These are phyloP conservation scores for Podila clonocystis DNA, from an alignment of 192 early-diverging fungal genomes.

Conservation along the genomic window DNA sequence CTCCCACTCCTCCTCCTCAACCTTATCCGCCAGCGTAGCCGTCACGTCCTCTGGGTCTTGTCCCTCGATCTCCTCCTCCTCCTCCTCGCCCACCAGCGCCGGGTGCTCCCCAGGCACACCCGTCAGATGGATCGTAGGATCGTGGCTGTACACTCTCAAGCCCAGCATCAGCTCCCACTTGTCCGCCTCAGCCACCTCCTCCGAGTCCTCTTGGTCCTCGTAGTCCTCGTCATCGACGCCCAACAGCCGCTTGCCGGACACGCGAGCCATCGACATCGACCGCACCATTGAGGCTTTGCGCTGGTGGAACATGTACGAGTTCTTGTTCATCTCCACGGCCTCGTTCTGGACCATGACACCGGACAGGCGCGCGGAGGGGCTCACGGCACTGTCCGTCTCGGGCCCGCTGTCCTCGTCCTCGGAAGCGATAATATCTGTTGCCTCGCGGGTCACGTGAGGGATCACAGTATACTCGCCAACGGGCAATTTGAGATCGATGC, in stretches of 20 bases:
- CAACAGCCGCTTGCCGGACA: not conserved
- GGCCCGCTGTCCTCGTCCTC: not conserved
- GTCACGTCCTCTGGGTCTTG: slow-evolving; percentile 12
- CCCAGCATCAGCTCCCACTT: slow-evolving; percentile 29
- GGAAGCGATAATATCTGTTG: not conserved
- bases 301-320: slow-evolving; percentile 1
- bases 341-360: not conserved
- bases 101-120: slow-evolving; percentile 9
- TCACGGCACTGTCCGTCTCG: not conserved
- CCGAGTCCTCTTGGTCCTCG: not conserved
- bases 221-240: slow-evolving; percentile 25
- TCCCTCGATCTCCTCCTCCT: not conserved
- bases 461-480: slow-evolving; percentile 22
- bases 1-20: not conserved
- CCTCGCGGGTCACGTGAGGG: slow-evolving; percentile 16
- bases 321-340: not conserved
- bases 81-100: not conserved
- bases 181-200: slow-evolving; percentile 6
- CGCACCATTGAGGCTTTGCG: slow-evolving; percentile 9
- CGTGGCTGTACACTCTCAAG: slow-evolving; percentile 27
- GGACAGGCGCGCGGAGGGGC: not conserved
- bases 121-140: not conserved
- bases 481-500: slow-evolving; percentile 12
- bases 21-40: slow-evolving; percentile 11
- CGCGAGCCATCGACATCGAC: slow-evolving; percentile 6